A percentile compares a stretch with the other conserved stretches of the same genome.
Conservation (phyloP, 257 asterid genomes). For the Paulownia fortunei region DNA sequence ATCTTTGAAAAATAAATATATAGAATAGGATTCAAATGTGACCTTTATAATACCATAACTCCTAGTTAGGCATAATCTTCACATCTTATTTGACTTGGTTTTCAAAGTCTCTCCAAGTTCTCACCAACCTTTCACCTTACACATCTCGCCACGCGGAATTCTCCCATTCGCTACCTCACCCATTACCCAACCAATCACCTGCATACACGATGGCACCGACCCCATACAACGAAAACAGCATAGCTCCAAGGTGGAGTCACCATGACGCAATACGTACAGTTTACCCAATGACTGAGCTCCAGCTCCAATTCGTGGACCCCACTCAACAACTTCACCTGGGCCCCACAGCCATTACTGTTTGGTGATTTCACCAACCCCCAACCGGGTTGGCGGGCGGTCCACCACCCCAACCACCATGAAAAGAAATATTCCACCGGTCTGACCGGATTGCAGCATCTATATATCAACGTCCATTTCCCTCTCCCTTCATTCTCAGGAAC, state of each 20-base stretch:
- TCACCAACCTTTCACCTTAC: conserved; percentile 22
- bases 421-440: conserved; percentile 29
- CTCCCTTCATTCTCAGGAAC: conserved; percentile 23
- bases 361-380: conserved; percentile 56
- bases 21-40: too few relatives aligned
- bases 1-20: too few relatives aligned
- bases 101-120: not conserved
- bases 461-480: conserved; percentile 13
- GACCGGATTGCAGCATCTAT: conserved; percentile 39
- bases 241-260: not conserved
- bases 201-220: too few relatives aligned
- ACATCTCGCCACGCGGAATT: not conserved
- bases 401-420: conserved; percentile 13
- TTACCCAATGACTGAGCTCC: not conserved
- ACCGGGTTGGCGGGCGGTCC: conserved; percentile 42
- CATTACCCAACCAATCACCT: not conserved
- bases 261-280: not conserved
- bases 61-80: too few relatives aligned
- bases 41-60: too few relatives aligned
- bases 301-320: not conserved
- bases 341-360: not conserved
- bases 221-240: not conserved
- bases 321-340: conserved; percentile 31
- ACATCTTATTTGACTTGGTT: too few relatives aligned
- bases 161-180: not conserved